Percentiles rank a stretch among this genome's conserved stretches.
phyloP scores from a whole-genome alignment of 345 rosid species.

The Euclidium syriacum region DNA sequence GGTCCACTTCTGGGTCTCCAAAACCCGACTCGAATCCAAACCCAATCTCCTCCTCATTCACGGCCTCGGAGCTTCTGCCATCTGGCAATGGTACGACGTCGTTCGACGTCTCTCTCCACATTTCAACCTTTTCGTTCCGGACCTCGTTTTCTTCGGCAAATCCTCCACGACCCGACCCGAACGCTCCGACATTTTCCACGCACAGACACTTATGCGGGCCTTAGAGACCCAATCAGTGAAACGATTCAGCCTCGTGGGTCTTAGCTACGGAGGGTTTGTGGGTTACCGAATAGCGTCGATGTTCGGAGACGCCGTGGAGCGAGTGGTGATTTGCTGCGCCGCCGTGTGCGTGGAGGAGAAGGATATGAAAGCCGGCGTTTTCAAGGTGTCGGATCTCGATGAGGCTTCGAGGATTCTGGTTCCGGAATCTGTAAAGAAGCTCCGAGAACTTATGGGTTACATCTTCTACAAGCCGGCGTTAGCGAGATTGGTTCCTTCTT shows the following conservation, averaged over 20 bases:
- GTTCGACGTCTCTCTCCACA: slow-evolving; percentile 35
- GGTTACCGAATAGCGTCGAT: slow-evolving; percentile 70
- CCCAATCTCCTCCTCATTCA: slow-evolving; percentile 72
- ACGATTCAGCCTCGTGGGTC: slow-evolving; percentile 56
- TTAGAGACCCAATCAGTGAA: slow-evolving; percentile 50
- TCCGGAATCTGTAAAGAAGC: slow-evolving; percentile 53
- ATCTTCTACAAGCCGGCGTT: slow-evolving; percentile 42
- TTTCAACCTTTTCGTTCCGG: slow-evolving; percentile 69
- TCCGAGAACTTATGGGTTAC: slow-evolving; percentile 50
- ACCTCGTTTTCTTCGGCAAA: slow-evolving; percentile 71
- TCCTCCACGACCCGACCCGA: slow-evolving; percentile 72
- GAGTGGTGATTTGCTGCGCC: slow-evolving; percentile 65
- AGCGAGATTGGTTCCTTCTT: slow-evolving; percentile 39
- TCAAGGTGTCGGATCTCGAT: slow-evolving; percentile 56
- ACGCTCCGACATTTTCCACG: slow-evolving; percentile 69
- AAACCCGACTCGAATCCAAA: slow-evolving; percentile 30
- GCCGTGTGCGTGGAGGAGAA: slow-evolving; percentile 81
- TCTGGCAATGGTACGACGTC: slow-evolving; percentile 75
- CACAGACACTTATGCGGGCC: slow-evolving; percentile 56
- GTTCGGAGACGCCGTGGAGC: slow-evolving; percentile 54
- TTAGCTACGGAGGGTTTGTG: slow-evolving; percentile 84
- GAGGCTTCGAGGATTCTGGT: slow-evolving; percentile 65
- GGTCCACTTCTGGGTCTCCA: slow-evolving; percentile 85
- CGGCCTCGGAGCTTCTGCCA: slow-evolving; percentile 68
- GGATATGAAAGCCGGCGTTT: slow-evolving; percentile 58